phyloP scores from a whole-genome alignment of 225 moss, liverwort and hornwort genomes.

The Physcomitrellopsis africana region DNA sequence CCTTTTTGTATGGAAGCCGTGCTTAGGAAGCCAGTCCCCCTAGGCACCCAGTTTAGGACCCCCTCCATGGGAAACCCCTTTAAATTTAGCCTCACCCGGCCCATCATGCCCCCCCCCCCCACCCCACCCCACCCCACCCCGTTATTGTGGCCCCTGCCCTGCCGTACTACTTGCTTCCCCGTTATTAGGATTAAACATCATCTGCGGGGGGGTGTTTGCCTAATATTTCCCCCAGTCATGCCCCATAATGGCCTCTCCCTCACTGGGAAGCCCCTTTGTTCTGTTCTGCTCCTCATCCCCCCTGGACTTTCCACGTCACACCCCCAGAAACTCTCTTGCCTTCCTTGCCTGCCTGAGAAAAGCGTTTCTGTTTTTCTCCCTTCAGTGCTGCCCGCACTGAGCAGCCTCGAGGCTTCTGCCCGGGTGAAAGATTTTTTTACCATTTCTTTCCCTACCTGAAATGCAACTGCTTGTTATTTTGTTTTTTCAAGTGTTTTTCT shows the following conservation, averaged over 20 bases:
- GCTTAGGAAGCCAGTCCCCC: background rate
- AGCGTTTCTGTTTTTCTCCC: too few relatives aligned
- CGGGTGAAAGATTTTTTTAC: too few relatives aligned
- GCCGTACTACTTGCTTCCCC: background rate
- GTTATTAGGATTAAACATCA: background rate
- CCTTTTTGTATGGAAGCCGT: constrained; percentile 23
- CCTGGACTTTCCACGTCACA: background rate
- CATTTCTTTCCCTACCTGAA: too few relatives aligned
- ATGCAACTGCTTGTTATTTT: too few relatives aligned
- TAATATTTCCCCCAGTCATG: background rate
- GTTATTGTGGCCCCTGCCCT: background rate
- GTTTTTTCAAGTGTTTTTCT: too few relatives aligned
- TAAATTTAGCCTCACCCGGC: too few relatives aligned
- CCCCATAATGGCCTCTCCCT: background rate
- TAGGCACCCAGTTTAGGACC: constrained; percentile 25
- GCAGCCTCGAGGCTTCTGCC: too few relatives aligned
- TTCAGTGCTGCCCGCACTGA: too few relatives aligned
- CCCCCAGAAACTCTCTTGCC: background rate
- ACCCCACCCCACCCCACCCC: background rate
- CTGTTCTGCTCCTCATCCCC: too few relatives aligned
- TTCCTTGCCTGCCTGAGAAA: background rate
- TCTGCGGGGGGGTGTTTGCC: background rate
- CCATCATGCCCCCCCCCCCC: background rate
- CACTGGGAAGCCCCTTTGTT: background rate
- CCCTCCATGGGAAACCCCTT: background rate